Conservation (phyloP, 2,329 filamentous ascomycete species). For the Hypoxylon rubiginosum region DNA sequence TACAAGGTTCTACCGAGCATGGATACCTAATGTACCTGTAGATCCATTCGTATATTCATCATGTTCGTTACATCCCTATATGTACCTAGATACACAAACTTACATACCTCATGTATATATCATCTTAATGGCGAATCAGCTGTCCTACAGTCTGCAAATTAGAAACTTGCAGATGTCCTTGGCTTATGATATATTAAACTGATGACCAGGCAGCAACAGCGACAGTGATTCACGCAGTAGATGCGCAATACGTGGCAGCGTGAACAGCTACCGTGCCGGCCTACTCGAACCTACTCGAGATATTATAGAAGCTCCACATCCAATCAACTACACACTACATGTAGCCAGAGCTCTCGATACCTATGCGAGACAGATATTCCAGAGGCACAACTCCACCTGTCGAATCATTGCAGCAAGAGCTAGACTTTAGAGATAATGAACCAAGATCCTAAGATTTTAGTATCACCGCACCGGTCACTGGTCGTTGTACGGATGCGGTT, state of each 20-base stretch:
- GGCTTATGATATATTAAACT: constrained; percentile 15
- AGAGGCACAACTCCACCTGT: not conserved
- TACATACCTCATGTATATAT: not conserved
- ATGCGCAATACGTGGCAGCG: constrained; percentile 34
- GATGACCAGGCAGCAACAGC: constrained; percentile 16
- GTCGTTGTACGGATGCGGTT: not conserved
- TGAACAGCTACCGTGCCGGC: constrained; percentile 12
- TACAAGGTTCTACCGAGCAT: not conserved
- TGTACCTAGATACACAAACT: not conserved
- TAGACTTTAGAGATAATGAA: not conserved
- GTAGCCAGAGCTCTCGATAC: not conserved
- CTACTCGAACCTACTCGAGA: constrained; percentile 20
- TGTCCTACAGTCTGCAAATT: not conserved
- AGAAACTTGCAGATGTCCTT: not conserved
- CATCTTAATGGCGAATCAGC: not conserved
- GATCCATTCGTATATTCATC: constrained; percentile 7
- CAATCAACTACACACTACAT: constrained; percentile 20
- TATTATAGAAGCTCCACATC: not conserved
- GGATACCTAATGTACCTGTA: constrained; percentile 11
- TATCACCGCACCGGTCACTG: not conserved
- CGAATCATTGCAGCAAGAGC: not conserved
- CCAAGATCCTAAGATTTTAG: not conserved
- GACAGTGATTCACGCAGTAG: not conserved
- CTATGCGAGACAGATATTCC: constrained; percentile 5
- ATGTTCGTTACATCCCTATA: not conserved